Percentiles rank a stretch among this genome's conserved stretches.
phyloP scores from a whole-genome alignment of 495 filamentous ascomycete genomes.

The Penicillium psychrofluorescens region DNA sequence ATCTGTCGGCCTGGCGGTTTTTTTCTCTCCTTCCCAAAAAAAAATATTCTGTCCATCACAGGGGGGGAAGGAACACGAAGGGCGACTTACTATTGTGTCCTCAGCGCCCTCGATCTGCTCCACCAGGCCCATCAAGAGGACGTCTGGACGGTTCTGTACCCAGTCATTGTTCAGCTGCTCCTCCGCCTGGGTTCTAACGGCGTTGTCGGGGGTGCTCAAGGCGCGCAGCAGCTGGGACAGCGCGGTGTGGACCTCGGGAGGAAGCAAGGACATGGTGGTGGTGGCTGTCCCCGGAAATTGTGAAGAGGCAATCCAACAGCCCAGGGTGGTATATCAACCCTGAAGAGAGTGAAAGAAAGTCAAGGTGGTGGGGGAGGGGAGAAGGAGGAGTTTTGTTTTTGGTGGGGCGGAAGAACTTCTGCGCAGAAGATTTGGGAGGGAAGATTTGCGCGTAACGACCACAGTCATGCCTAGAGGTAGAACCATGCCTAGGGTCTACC shows the following conservation, averaged over 20 bases:
- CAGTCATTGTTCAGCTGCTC: slow-evolving; percentile 84
- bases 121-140: slow-evolving; percentile 84
- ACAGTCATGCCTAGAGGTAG: neutral
- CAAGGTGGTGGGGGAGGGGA: slow-evolving; percentile 23
- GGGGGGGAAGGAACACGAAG: neutral
- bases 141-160: slow-evolving; percentile 70
- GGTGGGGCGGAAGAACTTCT: slow-evolving; percentile 23
- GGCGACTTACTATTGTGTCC: slow-evolving; percentile 56
- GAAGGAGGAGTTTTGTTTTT: slow-evolving; percentile 27
- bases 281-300: slow-evolving; percentile 23
- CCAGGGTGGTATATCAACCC: slow-evolving; percentile 18
- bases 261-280: slow-evolving; percentile 72
- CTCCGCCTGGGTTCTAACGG: slow-evolving; percentile 74
- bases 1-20: neutral
- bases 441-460: slow-evolving; percentile 8
- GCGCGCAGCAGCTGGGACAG: slow-evolving; percentile 79
- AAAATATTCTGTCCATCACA: neutral
- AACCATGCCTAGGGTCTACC: neutral
- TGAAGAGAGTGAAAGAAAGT: slow-evolving; percentile 7
- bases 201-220: slow-evolving; percentile 86
- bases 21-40: no score
- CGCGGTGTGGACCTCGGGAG: slow-evolving; percentile 71
- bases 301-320: slow-evolving; percentile 13
- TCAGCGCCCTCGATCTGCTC: slow-evolving; percentile 77
- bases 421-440: slow-evolving; percentile 18